Evolutionary conservation across 2,329 filamentous ascomycete species (phyloP), one percentile per base, ranked within the genome.

Genomic region (Thielaviopsis populi): DNA sequence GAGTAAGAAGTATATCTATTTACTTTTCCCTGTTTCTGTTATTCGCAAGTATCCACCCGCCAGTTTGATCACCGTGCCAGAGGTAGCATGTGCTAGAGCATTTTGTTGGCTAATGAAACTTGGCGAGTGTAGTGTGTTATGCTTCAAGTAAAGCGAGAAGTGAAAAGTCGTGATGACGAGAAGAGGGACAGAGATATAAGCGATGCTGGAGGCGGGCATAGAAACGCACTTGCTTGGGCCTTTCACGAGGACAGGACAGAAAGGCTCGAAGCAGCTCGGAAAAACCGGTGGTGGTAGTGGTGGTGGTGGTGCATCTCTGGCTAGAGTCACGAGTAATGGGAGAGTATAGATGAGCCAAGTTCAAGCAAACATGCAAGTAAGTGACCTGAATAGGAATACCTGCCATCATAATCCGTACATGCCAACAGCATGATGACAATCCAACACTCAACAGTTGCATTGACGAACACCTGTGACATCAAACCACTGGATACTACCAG

Each of bases 11-110:
- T 33, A 56, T 56, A 15, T 50, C 22, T n/a, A n/a, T n/a, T n/a
- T n/a, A n/a, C n/a, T 40, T 62, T 27, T 63, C 59, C 19, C 15
- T 59, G 50, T 56, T 56, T 43, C 61, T 63, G 30, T 41, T 41
- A 63, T 33, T n/a, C 17, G 19, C 19, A 59, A 6, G 27, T 43
- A 63, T 71, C 59, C 37, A 60, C 59, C 41, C 17, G 15, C 5
- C 27, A 61, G 50, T 50, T 50, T 54, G 42, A 27, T 27, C 61
- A 27, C 24, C 48, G 37, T 13, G 43, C 41, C 48, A 46, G 43
- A 22, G 42, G 43, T 50, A 46, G 43, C 60, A 46, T 42, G 42
- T 43, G 43, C 13, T 19, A 33, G 60, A 37, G 43, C 22, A 30
- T 53, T 33, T 53, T 62, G 11, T 42, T 15, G 7, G 60, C 41